Conservation (phyloP, 768 basidiomycete species). For the Chalciporus piperatus region DNA sequence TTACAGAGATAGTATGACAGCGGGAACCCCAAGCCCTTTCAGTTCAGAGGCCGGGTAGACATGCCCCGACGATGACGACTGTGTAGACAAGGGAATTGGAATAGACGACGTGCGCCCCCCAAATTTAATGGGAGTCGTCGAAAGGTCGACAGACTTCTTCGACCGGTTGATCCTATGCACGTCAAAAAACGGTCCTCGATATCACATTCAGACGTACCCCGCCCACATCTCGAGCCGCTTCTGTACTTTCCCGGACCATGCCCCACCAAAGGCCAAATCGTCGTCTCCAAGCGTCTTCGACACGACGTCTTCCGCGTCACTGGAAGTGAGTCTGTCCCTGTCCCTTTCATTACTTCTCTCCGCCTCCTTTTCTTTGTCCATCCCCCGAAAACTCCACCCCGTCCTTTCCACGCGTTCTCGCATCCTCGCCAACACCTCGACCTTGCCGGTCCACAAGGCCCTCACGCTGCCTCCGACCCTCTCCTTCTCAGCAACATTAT, state of each 20-base stretch:
- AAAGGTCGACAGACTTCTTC: slow-evolving; percentile 29
- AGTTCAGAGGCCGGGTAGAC: slow-evolving; percentile 25
- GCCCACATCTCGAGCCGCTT: slow-evolving; percentile 50
- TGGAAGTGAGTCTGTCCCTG: slow-evolving; percentile 27
- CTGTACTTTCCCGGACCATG: slow-evolving; percentile 42
- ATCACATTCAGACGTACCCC: slow-evolving; percentile 33
- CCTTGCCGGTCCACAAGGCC: slow-evolving; percentile 33
- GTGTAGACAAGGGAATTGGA: slow-evolving; percentile 31
- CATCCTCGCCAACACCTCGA: slow-evolving; percentile 27
- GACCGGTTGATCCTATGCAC: slow-evolving; percentile 33
- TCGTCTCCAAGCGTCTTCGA: slow-evolving; percentile 28
- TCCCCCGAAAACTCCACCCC: slow-evolving; percentile 8
- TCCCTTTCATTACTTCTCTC: slow-evolving; percentile 28
- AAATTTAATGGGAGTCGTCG: slow-evolving; percentile 22
- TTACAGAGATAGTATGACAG: slow-evolving; percentile 41
- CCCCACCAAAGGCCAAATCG: slow-evolving; percentile 33
- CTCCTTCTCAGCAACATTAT: slow-evolving; percentile 33
- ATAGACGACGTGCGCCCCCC: slow-evolving; percentile 27
- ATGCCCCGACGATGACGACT: slow-evolving; percentile 35
- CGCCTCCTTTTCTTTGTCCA: slow-evolving; percentile 27
- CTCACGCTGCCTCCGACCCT: slow-evolving; percentile 31
- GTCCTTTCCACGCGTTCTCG: slow-evolving; percentile 28
- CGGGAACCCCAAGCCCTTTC: slow-evolving; percentile 32
- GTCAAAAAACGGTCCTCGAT: slow-evolving; percentile 7
- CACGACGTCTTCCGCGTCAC: slow-evolving; percentile 28